phyloP scores from a whole-genome alignment of 1,139 yeast species.

The Pneumocystis jirovecii region DNA sequence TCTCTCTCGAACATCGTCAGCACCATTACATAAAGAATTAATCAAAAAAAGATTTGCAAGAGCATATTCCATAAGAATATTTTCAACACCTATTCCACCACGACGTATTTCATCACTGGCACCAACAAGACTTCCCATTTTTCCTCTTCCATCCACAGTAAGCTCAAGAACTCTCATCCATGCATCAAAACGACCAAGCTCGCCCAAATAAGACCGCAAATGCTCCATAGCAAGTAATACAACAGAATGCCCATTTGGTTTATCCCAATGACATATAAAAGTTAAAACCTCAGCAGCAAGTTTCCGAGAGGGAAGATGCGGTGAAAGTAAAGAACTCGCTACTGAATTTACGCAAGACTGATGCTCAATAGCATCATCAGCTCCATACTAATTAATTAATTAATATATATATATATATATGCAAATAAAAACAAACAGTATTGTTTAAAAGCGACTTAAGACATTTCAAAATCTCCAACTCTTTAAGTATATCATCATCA shows the following conservation, averaged over 20 bases:
- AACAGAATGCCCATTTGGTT: slow-evolving; percentile 46
- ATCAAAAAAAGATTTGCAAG: slow-evolving; percentile 63
- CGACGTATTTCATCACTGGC: slow-evolving; percentile 75
- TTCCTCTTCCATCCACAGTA: slow-evolving; percentile 76
- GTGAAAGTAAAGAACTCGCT: slow-evolving; percentile 44
- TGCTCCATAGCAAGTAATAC: slow-evolving; percentile 51
- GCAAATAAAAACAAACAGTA: slow-evolving; percentile 15
- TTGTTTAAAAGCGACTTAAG: slow-evolving; percentile 45
- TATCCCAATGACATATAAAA: slow-evolving; percentile 37
- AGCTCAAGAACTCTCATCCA: slow-evolving; percentile 66
- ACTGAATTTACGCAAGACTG: slow-evolving; percentile 44
- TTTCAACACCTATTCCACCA: slow-evolving; percentile 49
- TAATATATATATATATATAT: not conserved
- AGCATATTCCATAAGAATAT: slow-evolving; percentile 64
- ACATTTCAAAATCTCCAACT: slow-evolving; percentile 45
- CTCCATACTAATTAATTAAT: slow-evolving; percentile 29
- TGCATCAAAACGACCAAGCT: slow-evolving; percentile 56
- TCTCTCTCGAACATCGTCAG: slow-evolving; percentile 50
- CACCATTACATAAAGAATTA: slow-evolving; percentile 54
- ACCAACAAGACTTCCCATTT: slow-evolving; percentile 78
- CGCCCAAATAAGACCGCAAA: slow-evolving; percentile 45
- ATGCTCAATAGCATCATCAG: slow-evolving; percentile 37
- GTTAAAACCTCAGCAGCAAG: slow-evolving; percentile 65
- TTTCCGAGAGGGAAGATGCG: slow-evolving; percentile 57
- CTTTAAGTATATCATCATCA: slow-evolving; percentile 39